phyloP scores from a whole-genome alignment of 176 grass and related monocot genomes.

The Eragrostis nindensis region DNA sequence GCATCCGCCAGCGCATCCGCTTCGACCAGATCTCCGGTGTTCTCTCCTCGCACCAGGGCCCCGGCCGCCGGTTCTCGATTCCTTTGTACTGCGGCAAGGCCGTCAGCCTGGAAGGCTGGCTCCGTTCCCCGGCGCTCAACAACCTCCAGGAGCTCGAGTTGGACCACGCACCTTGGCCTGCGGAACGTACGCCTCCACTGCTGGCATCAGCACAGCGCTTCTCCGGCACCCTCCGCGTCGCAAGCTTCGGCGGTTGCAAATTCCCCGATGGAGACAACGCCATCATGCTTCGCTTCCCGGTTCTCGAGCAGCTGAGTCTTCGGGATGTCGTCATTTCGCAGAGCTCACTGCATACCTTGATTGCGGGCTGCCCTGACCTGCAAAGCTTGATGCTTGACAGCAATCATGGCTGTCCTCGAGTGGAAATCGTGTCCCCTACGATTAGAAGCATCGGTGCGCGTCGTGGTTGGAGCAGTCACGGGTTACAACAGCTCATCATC shows the following conservation, averaged over 20 bases:
- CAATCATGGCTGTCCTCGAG: background rate
- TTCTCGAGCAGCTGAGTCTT: background rate
- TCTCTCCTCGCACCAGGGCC: background rate
- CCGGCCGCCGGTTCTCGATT: background rate
- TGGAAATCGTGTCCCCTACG: background rate
- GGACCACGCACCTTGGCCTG: background rate
- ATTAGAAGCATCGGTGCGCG: background rate
- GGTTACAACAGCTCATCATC: background rate
- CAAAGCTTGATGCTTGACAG: background rate
- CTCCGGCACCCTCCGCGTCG: background rate
- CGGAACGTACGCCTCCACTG: background rate
- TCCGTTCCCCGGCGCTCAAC: background rate
- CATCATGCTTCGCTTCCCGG: background rate
- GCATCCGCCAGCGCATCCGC: background rate
- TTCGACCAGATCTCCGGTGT: background rate
- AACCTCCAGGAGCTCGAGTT: background rate
- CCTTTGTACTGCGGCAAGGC: background rate
- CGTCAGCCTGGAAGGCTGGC: background rate
- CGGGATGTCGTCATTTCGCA: background rate
- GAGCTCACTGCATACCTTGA: background rate
- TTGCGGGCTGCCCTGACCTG: background rate
- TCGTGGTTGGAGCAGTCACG: too few relatives aligned
- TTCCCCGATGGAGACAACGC: background rate
- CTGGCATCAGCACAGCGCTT: slow-evolving; percentile 30
- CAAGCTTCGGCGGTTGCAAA: background rate